Conservation (phyloP, 2,329 filamentous ascomycete genomes). For the Lasiodiplodia gonubiensis region DNA sequence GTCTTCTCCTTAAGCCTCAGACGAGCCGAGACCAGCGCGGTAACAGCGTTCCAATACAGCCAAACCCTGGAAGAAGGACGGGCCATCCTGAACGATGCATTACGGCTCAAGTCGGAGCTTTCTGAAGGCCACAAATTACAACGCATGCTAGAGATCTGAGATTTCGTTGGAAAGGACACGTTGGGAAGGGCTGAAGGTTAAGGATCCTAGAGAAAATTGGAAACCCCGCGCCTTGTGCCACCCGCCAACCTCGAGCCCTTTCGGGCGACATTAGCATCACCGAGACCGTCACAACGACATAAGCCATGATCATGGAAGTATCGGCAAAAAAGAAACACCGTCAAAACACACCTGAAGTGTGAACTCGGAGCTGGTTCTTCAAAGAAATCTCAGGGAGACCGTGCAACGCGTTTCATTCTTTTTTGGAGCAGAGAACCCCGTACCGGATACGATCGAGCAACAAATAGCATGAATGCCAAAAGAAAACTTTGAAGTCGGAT, state of each 20-base stretch:
- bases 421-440: background rate
- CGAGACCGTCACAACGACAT: background rate
- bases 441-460: background rate
- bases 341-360: background rate
- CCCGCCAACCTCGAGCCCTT: background rate
- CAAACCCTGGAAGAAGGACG: constrained; percentile 22
- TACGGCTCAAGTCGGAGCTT: constrained; percentile 1
- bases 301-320: background rate
- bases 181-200: background rate
- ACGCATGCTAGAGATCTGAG: background rate
- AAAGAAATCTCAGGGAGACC: background rate
- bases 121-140: background rate
- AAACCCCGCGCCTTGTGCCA: background rate
- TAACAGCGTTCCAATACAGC: constrained; percentile 22
- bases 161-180: background rate
- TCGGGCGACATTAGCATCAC: background rate
- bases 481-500: no score
- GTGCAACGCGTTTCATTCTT: background rate
- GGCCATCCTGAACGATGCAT: constrained; percentile 8
- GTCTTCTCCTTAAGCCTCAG: background rate
- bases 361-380: background rate
- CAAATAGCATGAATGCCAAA: background rate
- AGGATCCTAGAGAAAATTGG: background rate
- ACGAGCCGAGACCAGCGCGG: constrained; percentile 10
- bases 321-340: background rate